Evolutionary conservation across 1,284 basidiomycete genomes (phyloP), one percentile per base, ranked within the genome.

Genomic region (Cutaneotrichosporon sp.): DNA sequence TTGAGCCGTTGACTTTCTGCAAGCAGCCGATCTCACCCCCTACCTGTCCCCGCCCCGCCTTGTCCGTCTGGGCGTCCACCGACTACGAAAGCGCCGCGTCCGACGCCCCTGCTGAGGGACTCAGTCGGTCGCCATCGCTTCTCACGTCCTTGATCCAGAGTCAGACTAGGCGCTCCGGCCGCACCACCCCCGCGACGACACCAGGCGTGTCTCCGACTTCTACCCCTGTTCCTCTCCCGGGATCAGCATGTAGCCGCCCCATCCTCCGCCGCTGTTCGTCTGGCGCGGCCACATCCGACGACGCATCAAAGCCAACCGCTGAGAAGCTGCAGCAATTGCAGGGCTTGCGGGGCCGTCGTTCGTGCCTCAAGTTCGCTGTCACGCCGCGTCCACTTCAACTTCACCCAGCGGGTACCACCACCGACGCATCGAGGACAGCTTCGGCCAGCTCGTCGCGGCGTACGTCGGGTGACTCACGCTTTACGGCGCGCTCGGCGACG

Each of bases 331-430:
- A 20, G 35, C 4, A 4, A 6, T n/a, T 9, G 12, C 5, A 24
- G 8, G n/a, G 10, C 16, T 33, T 51, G 2, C 31, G 29, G 12
- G 25, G 43, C 27, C 55, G 54, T 7, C 55, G 55, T 14, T 57
- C 59, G 14, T 57, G 59, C 35, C 52, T 60, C 46, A 60, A 56
- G 47, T 60, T 60, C 37, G 59, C 59, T 8, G 59, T 60, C 24
- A 54, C 54, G 5, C 57, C 57, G 5, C 48, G 54, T 12, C 57
- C 57, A 11, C 57, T 53, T 11, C 57, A 55, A 48, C 51, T 53
- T 0, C 19, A 38, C 9, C 16, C 35, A 19, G 17, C n/a, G 5
- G 8, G 10, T 20, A n/a, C 16, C 17, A n/a, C 10, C 35, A 7
- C 19, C 27, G n/a, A 24, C 38, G 20, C 22, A 12, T 26, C 24